Base-by-base conservation (phyloP, 2,329 filamentous ascomycete species). In the Trichoderma pleuroti region DNA sequence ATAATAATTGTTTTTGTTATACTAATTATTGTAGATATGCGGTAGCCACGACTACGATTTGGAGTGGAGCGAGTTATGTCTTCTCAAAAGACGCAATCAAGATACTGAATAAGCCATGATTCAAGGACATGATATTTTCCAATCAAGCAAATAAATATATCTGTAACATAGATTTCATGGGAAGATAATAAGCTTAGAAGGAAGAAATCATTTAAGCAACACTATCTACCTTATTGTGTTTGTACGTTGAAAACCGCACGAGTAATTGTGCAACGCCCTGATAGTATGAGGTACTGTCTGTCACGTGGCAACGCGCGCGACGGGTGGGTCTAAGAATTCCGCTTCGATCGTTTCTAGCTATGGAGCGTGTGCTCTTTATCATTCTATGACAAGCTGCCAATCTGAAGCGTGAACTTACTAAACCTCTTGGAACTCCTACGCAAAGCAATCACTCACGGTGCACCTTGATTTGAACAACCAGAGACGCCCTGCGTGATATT, bases 51-150 rank as follows among this genome's bases (percentile, higher is more conserved):
- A 99, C 96, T 5, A 99, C 96, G 0, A 82, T 97, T 7, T 98
- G 94, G 93, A 98, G 94, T 73, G 96, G 96, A 9, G 85, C 94
- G 16, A 97, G 94, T 80, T 99, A 99, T 79, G 86, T 97, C 8
- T 97, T 91, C 79, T 93, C 90, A 74, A 97, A 96, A 79, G 92
- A 97, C 76, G 95, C 94, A 0, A 94, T 98, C 36, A 97, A 92
- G 80, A 98, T 98, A 18, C 28, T 64, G 34, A 69, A 69, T 30
- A 70, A 67, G 68, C 42, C 30, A 54, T 71, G 52, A 70, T 32
- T 59, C 16, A 59, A 9, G n/a, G 34, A 34, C 52, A 64, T 8
- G n/a, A 21, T 10, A 49, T 49, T 21, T 42, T 42, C 10, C 39
- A 42, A 42, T 8, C 16, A 42, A 42, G 4, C 39, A 42, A 16